These are phyloP conservation scores for Brettanomyces anomalus DNA, from an alignment of 805 yeast species.

Conservation along the genomic window DNA sequence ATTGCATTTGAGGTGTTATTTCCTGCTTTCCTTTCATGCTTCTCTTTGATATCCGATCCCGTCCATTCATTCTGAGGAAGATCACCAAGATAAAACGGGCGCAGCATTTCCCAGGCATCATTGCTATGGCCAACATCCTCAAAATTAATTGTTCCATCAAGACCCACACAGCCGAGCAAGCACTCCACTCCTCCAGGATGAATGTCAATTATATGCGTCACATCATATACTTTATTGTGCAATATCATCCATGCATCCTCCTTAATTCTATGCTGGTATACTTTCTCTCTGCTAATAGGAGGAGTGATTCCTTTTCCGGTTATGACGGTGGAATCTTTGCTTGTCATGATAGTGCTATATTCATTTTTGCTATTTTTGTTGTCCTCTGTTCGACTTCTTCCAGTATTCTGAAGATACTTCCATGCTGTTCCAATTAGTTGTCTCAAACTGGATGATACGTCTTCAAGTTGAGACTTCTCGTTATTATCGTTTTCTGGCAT, in stretches of 20 bases:
- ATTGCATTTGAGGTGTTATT: too few relatives aligned
- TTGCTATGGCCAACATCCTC: constrained; percentile 73
- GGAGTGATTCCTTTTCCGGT: background rate
- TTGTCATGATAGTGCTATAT: too few relatives aligned
- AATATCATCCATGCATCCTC: constrained; percentile 68
- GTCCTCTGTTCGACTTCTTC: background rate
- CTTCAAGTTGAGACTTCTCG: too few relatives aligned
- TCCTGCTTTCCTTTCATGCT: too few relatives aligned
- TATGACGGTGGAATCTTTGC: too few relatives aligned
- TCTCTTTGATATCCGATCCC: too few relatives aligned
- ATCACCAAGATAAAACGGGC: constrained; percentile 70
- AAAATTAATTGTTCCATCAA: constrained; percentile 62
- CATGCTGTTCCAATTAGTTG: too few relatives aligned
- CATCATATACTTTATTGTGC: constrained; percentile 60
- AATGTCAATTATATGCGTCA: constrained; percentile 42
- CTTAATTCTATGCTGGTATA: constrained; percentile 34
- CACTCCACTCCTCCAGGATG: constrained; percentile 90
- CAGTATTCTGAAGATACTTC: background rate
- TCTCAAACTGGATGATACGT: too few relatives aligned
- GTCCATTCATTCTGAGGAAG: constrained; percentile 26
- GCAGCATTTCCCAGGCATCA: constrained; percentile 76
- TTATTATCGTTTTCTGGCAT: too few relatives aligned
- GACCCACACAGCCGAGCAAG: constrained; percentile 68
- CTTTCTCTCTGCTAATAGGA: constrained; percentile 27
- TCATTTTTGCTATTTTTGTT: background rate